phyloP scores from a whole-genome alignment of 805 yeast species.

The Pichia heedii region DNA sequence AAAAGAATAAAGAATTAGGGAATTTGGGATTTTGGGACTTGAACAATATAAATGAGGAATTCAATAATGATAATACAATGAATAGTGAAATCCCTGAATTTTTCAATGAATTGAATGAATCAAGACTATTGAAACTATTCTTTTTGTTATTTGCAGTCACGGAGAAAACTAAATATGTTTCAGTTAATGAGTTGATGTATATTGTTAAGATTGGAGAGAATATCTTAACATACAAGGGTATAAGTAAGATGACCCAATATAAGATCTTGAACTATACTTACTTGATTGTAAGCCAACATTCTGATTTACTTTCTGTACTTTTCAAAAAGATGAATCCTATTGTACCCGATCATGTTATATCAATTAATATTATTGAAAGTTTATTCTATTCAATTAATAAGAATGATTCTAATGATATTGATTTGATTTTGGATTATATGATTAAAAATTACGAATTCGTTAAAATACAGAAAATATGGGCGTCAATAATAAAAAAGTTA shows the following conservation, averaged over 20 bases:
- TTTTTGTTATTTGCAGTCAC: slow-evolving; percentile 4
- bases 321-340: slow-evolving; percentile 5
- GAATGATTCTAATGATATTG: slow-evolving; percentile 8
- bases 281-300: slow-evolving; percentile 6
- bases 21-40: slow-evolving; percentile 11
- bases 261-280: slow-evolving; percentile 6
- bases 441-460: not conserved
- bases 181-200: slow-evolving; percentile 3
- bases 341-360: slow-evolving; percentile 8
- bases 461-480: slow-evolving; percentile 1
- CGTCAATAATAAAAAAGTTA: slow-evolving; percentile 6
- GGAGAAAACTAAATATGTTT: slow-evolving; percentile 1
- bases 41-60: no score
- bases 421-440: slow-evolving; percentile 6
- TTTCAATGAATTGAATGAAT: not conserved
- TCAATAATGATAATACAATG: not conserved
- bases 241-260: slow-evolving; percentile 3
- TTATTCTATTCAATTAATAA: slow-evolving; percentile 5
- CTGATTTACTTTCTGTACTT: slow-evolving; percentile 8
- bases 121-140: slow-evolving; percentile 4
- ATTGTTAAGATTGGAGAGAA: slow-evolving; percentile 5
- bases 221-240: not conserved
- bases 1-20: not conserved
- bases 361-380: slow-evolving; percentile 1
- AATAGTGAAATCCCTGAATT: not conserved